A percentile compares a stretch with the other conserved stretches of the same genome.
These are phyloP conservation scores for Arctostaphylos glauca DNA, from an alignment of 148 eudicot genomes.

Conservation along the genomic window DNA sequence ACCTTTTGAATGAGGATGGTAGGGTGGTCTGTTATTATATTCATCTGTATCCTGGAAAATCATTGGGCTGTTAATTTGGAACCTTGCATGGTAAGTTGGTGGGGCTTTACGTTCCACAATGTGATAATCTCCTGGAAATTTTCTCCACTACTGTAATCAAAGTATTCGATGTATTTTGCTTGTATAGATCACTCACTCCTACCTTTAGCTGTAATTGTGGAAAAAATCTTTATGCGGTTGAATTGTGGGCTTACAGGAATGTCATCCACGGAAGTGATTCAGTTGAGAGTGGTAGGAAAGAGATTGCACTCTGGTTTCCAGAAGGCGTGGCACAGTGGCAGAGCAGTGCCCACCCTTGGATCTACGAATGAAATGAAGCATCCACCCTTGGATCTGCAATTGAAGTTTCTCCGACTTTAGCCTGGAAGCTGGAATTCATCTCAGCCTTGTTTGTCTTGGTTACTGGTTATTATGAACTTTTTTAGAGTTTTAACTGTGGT, in stretches of 20 bases:
- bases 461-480: background rate
- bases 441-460: background rate
- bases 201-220: background rate
- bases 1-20: too few species aligned
- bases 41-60: too few species aligned
- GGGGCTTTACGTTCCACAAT: too few species aligned
- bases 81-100: too few species aligned
- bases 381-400: slow-evolving; percentile 72
- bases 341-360: slow-evolving; percentile 84
- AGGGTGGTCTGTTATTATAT: too few species aligned
- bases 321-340: slow-evolving; percentile 72
- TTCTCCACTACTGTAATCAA: too few species aligned
- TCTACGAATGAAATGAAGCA: slow-evolving; percentile 73
- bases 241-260: slow-evolving; percentile 42
- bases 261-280: slow-evolving; percentile 91
- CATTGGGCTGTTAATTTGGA: too few species aligned
- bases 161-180: too few species aligned
- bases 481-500: background rate
- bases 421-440: background rate
- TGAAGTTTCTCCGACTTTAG: background rate
- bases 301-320: slow-evolving; percentile 93
- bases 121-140: too few species aligned
- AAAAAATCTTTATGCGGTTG: background rate
- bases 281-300: slow-evolving; percentile 81
- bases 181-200: too few species aligned